Evolutionary conservation across 2,329 filamentous ascomycete species (phyloP).

Genomic region (Fusarium sp.): DNA sequence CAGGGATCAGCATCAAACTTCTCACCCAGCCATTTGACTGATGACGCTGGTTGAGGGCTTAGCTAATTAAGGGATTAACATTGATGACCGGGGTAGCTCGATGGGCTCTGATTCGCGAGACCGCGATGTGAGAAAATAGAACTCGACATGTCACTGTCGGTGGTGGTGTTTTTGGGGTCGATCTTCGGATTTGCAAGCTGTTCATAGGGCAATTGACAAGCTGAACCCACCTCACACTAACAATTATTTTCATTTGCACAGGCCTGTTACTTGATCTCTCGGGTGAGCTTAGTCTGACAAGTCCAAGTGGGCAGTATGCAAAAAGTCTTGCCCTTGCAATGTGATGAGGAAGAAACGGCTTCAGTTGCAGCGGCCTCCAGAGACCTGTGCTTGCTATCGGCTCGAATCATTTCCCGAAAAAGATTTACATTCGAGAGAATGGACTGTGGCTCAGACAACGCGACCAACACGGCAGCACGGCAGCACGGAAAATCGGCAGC

Average conservation of each 20-base stretch:
- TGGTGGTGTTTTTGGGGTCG: not conserved
- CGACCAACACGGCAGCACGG: slow-evolving; percentile 5
- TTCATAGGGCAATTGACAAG: not conserved
- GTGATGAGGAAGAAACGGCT: too few relatives aligned
- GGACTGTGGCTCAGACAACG: slow-evolving; percentile 12
- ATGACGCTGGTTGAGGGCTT: not conserved
- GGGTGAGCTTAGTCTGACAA: too few relatives aligned
- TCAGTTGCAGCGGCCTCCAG: too few relatives aligned
- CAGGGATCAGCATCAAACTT: not conserved
- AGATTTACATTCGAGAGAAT: not conserved
- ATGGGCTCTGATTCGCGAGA: not conserved
- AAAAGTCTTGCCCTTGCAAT: not conserved
- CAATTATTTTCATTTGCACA: not conserved
- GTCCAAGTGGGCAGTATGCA: not conserved
- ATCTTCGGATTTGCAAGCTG: not conserved
- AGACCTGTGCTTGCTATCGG: too few relatives aligned
- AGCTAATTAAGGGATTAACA: not conserved
- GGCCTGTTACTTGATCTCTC: too few relatives aligned
- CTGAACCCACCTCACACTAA: not conserved
- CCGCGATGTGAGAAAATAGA: not conserved
- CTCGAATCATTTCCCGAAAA: slow-evolving; percentile 5
- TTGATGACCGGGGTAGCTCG: not conserved
- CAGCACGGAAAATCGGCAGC: not conserved
- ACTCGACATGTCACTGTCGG: not conserved
- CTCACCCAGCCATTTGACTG: not conserved